Conservation (phyloP, 106 monocot genomes). For the Vanilla planifolia region DNA sequence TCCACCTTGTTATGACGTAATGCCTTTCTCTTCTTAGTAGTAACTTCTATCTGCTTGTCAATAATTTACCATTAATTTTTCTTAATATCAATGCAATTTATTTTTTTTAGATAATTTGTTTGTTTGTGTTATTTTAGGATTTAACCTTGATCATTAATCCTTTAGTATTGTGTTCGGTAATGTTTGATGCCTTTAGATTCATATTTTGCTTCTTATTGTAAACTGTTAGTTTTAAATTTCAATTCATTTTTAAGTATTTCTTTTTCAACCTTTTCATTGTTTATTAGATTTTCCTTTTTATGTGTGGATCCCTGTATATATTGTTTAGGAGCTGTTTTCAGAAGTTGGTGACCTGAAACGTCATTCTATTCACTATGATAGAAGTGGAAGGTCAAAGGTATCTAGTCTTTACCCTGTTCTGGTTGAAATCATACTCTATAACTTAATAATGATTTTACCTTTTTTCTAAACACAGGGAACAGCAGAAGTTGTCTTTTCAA, state of each 20-base stretch:
- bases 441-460: background rate
- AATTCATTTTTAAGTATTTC: background rate
- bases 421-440: background rate
- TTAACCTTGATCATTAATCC: no score
- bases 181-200: background rate
- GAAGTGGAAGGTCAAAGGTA: conserved; percentile 96
- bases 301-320: no score
- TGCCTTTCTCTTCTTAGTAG: no score
- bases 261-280: background rate
- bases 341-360: conserved; percentile 92
- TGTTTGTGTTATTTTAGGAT: background rate
- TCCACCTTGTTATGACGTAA: no score
- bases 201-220: background rate
- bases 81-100: no score
- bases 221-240: background rate
- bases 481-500: conserved; percentile 92
- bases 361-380: conserved; percentile 72
- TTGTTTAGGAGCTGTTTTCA: conserved; percentile 76
- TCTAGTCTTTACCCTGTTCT: background rate
- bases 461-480: conserved; percentile 56
- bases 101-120: no score
- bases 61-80: no score
- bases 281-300: no score
- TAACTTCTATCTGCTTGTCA: no score
- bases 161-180: no score